These are phyloP conservation scores for Aspergillus sp. DNA, from an alignment of 2,329 filamentous ascomycete species.

Conservation along the genomic window DNA sequence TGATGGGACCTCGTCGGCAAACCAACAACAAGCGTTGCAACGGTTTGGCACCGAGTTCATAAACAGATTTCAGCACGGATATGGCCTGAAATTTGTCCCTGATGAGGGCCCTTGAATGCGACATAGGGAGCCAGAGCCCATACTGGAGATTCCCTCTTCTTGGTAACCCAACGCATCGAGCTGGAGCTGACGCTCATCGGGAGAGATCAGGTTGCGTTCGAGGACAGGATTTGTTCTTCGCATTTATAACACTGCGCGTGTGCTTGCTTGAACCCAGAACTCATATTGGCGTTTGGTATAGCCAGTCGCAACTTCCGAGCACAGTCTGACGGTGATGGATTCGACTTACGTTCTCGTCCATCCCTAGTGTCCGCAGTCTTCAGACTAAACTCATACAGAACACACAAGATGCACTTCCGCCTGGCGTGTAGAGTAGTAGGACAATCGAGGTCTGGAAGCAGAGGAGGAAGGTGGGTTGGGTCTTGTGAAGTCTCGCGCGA, in stretches of 20 bases:
- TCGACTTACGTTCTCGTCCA: not conserved
- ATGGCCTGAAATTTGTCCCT: slow-evolving; percentile 4
- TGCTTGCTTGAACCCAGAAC: not conserved
- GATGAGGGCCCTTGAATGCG: slow-evolving; percentile 12
- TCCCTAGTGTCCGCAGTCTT: not conserved
- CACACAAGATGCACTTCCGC: not conserved
- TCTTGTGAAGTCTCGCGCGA: slow-evolving; percentile 5
- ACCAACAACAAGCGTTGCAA: slow-evolving; percentile 11
- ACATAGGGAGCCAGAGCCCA: slow-evolving; percentile 21
- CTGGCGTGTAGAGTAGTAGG: slow-evolving; percentile 7
- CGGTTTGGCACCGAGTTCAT: not conserved
- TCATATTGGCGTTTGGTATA: slow-evolving; percentile 9
- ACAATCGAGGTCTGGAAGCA: slow-evolving; percentile 24
- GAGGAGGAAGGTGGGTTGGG: not conserved
- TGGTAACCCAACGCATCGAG: too few relatives aligned
- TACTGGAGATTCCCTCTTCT: slow-evolving; percentile 10
- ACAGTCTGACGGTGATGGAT: too few relatives aligned
- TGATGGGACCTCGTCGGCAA: slow-evolving; percentile 8
- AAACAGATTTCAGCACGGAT: not conserved
- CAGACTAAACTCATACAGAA: not conserved
- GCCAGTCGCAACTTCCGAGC: not conserved
- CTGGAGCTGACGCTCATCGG: too few relatives aligned
- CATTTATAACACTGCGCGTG: too few relatives aligned
- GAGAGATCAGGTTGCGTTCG: too few relatives aligned
- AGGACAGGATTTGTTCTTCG: too few relatives aligned